These are phyloP conservation scores for Eimeria sp. DNA, from an alignment of 169 alveolate genomes.

Conservation along the genomic window DNA sequence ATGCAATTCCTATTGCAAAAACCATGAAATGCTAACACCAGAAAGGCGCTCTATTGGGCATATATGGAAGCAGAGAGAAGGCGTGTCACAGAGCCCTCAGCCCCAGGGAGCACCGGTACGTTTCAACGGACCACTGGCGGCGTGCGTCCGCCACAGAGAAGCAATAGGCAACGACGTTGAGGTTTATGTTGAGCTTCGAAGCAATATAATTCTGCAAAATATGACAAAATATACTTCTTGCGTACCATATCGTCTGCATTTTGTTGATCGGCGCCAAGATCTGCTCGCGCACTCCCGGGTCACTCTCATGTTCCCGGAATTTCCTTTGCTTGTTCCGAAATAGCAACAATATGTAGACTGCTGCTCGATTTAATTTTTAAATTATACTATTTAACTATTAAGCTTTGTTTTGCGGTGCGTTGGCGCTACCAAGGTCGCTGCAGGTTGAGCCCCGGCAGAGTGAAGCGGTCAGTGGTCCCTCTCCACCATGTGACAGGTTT, in stretches of 20 bases:
- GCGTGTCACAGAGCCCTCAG: constrained; percentile 1
- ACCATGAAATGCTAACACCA: too few species aligned
- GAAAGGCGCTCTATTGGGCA: background rate
- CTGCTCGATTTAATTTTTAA: background rate
- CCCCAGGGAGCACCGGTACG: constrained; percentile 4
- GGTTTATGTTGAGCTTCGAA: background rate
- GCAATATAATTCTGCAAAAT: background rate
- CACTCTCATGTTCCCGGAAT: background rate
- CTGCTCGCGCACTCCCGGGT: constrained; percentile 9
- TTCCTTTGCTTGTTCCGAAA: background rate
- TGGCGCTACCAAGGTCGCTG: background rate
- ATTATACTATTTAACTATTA: background rate
- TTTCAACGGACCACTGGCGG: background rate
- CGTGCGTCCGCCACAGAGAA: background rate
- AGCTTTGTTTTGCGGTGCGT: background rate
- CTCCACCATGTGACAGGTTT: background rate
- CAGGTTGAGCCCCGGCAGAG: background rate
- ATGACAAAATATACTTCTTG: background rate
- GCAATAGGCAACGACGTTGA: background rate
- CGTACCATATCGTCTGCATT: background rate
- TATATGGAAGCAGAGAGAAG: background rate
- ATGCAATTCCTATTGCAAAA: background rate
- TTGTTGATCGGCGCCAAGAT: background rate
- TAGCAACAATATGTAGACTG: background rate
- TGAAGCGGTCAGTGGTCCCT: background rate